A percentile compares a stretch with the other conserved stretches of the same genome.
phyloP scores from a whole-genome alignment of 345 rosid genomes.

The Populus pruinosa region DNA sequence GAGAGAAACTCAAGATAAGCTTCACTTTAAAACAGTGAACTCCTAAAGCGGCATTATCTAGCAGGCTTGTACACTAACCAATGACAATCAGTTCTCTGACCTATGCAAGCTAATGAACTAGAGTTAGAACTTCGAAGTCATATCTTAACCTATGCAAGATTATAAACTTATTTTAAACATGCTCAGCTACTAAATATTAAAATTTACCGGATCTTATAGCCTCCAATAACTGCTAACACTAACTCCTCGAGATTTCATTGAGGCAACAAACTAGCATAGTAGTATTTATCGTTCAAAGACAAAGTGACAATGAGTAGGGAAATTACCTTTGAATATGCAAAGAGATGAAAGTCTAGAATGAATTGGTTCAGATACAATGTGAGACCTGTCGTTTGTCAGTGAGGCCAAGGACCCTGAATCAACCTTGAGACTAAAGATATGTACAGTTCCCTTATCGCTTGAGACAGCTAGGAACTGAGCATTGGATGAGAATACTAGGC shows the following conservation, averaged over 20 bases:
- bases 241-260: neutral
- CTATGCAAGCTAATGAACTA: neutral
- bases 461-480: conserved; percentile 90
- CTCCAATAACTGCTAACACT: neutral
- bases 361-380: conserved; percentile 33
- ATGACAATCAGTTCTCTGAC: neutral
- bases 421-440: conserved; percentile 75
- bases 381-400: conserved; percentile 38
- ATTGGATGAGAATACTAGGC: conserved; percentile 79
- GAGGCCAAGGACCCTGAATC: conserved; percentile 44
- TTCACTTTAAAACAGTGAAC: neutral
- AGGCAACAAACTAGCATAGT: neutral
- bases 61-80: neutral
- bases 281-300: neutral
- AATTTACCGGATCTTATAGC: neutral
- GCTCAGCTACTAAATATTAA: neutral
- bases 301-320: neutral
- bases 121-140: neutral
- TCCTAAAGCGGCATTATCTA: neutral
- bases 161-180: neutral
- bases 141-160: neutral
- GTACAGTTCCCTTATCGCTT: conserved; percentile 95
- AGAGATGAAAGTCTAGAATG: conserved; percentile 46
- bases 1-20: neutral
- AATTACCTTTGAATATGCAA: conserved; percentile 69